Conservation (phyloP, 2,329 filamentous ascomycete genomes). For the Aureobasidium sp. region DNA sequence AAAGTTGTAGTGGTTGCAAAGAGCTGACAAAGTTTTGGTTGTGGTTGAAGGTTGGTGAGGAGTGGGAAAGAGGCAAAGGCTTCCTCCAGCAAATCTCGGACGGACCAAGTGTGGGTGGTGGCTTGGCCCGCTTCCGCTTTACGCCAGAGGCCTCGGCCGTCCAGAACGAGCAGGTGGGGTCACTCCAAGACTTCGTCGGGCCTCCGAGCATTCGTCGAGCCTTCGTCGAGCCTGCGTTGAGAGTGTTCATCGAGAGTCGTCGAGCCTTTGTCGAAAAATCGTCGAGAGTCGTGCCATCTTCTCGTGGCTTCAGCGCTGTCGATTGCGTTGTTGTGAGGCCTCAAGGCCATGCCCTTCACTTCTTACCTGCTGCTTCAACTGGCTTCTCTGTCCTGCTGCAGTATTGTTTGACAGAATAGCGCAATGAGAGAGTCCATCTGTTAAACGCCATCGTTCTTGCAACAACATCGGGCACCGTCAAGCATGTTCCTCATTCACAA, state of each 20-base stretch:
- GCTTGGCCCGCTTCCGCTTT: background rate
- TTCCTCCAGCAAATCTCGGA: constrained; percentile 7
- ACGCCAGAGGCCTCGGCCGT: background rate
- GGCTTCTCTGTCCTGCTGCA: background rate
- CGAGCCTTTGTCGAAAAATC: background rate
- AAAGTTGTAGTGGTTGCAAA: background rate
- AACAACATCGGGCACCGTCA: background rate
- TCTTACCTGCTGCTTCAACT: no score
- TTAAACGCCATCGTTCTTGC: background rate
- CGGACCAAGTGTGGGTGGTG: background rate
- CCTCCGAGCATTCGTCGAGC: background rate
- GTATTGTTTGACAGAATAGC: background rate
- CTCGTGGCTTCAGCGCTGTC: background rate
- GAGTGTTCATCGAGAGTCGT: no score
- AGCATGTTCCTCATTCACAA: background rate
- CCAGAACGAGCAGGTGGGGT: constrained; percentile 9
- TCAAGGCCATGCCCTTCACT: background rate
- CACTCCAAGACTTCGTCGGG: background rate
- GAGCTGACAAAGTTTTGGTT: background rate
- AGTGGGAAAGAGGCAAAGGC: background rate
- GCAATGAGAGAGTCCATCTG: background rate
- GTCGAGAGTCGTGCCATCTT: background rate
- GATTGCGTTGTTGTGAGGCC: background rate
- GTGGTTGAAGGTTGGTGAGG: constrained; percentile 8
- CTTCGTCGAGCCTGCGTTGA: no score